phyloP scores from a whole-genome alignment of 1,139 yeast species.

The Sugiyamaella japonica region DNA sequence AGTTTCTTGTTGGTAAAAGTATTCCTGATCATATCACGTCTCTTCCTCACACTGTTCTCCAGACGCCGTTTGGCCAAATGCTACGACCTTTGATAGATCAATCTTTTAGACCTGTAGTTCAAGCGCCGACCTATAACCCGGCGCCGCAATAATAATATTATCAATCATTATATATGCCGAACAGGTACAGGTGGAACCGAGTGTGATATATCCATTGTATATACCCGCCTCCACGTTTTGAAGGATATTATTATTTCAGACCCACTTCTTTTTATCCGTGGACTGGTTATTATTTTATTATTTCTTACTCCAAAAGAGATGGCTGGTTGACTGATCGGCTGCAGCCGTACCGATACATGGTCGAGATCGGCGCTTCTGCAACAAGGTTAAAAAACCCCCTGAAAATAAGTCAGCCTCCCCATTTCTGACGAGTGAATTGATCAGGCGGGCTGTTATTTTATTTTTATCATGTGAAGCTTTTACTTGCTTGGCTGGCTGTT shows the following conservation, averaged over 20 bases:
- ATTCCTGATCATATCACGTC: conserved; percentile 51
- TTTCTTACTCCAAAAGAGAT: neutral
- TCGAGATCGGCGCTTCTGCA: conserved; percentile 1
- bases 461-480: neutral
- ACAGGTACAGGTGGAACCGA: too few species aligned
- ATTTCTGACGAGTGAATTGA: neutral
- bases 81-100: conserved; percentile 43
- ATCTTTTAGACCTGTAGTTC: conserved; percentile 26
- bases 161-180: too few species aligned
- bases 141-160: neutral
- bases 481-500: neutral
- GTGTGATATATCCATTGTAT: neutral
- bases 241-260: neutral
- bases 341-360: neutral
- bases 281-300: conserved; percentile 10
- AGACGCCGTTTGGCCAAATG: conserved; percentile 61
- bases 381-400: conserved; percentile 8
- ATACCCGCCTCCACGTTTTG: too few species aligned
- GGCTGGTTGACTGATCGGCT: conserved; percentile 1
- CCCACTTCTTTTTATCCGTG: conserved; percentile 10
- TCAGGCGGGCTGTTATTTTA: too few species aligned
- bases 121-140: conserved; percentile 25
- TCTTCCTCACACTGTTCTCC: conserved; percentile 58
- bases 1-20: conserved; percentile 58
- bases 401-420: conserved; percentile 12